Base-by-base conservation (phyloP, 495 filamentous ascomycete species). In the Apodospora peruviana region DNA sequence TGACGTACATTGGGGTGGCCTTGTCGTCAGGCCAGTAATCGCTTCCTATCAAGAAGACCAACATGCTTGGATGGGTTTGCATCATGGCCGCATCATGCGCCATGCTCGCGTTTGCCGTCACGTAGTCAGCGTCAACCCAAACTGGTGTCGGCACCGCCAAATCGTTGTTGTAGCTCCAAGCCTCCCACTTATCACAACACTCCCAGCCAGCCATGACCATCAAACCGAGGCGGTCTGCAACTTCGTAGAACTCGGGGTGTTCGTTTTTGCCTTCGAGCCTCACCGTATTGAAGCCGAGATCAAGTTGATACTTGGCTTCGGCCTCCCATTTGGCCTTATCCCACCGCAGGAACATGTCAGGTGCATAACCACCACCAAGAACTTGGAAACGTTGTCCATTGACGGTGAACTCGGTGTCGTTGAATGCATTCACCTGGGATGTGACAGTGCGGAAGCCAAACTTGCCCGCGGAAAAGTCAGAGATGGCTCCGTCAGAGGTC, bases 151-250 rank as follows among this genome's bases (percentile, higher is more conserved):
- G 52, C 1, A 72, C 71, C 2, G 67, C 51, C 9, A 74, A 58
- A 27, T 84, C 75, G 8, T 76, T 59, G 55, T 84, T 84, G 47
- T 82, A 83, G 46, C 69, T 60, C 81, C 81, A 85, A 0, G 70
- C 79, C 50, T 85, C 81, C 82, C 81, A 84, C 55, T 84, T 85
- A 46, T 84, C 77, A 50, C 82, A 86, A 54, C 82, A 86, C 45
- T 85, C 81, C 81, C 81, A 86, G 0, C 82, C 82, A 0, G 79
- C 59, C 39, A 86, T 58, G 4, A 86, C 58, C 80, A 86, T 82
- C 8, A 86, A 44, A 0, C 82, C 82, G 43, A 82, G 62, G 1
- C 66, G 62, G 53, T 84, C 78, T 4, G 81, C 79, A 2, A 82
- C 62, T 0, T 77, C 62, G 55, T 81, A 85, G 0, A 85, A 58